A percentile compares a stretch with the other conserved stretches of the same genome.
Evolutionary conservation across 441 rosid genomes (phyloP).

Genomic region (Corymbia citriodora): DNA sequence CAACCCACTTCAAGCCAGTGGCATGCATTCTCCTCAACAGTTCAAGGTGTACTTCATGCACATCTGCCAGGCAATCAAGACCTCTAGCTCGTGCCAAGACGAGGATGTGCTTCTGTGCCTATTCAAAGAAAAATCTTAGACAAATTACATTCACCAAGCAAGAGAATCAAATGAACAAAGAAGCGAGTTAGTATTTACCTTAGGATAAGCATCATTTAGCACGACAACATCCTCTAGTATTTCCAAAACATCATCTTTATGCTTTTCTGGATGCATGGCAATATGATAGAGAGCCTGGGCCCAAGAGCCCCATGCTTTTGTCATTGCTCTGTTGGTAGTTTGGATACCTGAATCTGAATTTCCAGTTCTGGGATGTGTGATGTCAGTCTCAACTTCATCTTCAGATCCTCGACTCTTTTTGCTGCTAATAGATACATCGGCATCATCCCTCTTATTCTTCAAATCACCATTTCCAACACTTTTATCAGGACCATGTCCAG

Average conservation of each 20-base stretch:
- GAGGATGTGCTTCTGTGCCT: slow-evolving; percentile 78
- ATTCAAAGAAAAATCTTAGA: slow-evolving; percentile 1
- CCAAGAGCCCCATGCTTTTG: slow-evolving; percentile 73
- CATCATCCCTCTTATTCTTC: slow-evolving; percentile 38
- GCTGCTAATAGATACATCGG: slow-evolving; percentile 28
- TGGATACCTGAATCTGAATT: slow-evolving; percentile 14
- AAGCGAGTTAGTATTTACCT: slow-evolving; percentile 31
- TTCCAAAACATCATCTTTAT: slow-evolving; percentile 54
- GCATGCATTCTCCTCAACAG: slow-evolving; percentile 54
- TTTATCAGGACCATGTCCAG: slow-evolving; percentile 7
- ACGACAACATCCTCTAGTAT: slow-evolving; percentile 51
- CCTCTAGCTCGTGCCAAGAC: slow-evolving; percentile 55
- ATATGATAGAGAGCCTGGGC: slow-evolving; percentile 66
- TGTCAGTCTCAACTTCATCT: slow-evolving; percentile 14
- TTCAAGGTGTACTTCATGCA: slow-evolving; percentile 46
- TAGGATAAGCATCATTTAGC: slow-evolving; percentile 71
- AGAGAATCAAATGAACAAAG: not conserved
- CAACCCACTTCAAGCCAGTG: slow-evolving; percentile 67
- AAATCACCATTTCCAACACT: slow-evolving; percentile 18
- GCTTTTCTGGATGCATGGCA: slow-evolving; percentile 78
- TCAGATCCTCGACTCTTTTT: slow-evolving; percentile 50
- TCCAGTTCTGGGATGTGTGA: slow-evolving; percentile 10
- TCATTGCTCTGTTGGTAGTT: slow-evolving; percentile 16
- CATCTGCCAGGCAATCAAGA: slow-evolving; percentile 68
- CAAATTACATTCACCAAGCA: not conserved